Conservation (phyloP, 176 grass and related monocot genomes). For the Aegilops speltoides region DNA sequence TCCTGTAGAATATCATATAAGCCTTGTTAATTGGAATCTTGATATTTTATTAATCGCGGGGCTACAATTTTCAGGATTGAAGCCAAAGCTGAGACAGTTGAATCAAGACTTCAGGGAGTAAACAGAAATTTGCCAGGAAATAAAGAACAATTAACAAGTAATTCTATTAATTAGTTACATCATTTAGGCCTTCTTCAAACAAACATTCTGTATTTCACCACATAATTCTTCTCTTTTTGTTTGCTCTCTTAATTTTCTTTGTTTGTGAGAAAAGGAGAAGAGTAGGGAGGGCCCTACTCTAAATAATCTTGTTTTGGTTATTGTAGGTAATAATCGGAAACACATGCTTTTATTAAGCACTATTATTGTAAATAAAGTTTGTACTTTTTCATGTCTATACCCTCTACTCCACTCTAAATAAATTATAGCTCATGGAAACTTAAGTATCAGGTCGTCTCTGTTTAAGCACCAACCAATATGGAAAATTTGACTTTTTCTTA, state of each 20-base stretch:
- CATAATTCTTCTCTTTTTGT: neutral
- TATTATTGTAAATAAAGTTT: neutral
- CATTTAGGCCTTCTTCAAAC: neutral
- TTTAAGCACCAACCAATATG: neutral
- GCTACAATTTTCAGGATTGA: neutral
- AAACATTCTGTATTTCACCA: neutral
- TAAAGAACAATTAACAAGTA: neutral
- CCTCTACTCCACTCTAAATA: neutral
- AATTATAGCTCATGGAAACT: neutral
- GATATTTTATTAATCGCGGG: neutral
- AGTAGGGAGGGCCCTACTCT: too few species aligned
- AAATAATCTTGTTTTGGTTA: neutral
- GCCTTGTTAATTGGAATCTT: neutral
- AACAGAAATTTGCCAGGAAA: neutral
- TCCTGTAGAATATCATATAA: neutral
- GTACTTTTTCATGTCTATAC: neutral
- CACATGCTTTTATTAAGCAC: neutral
- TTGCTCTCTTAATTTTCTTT: neutral
- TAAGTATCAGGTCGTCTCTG: neutral
- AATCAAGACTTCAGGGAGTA: constrained; percentile 8
- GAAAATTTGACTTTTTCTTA: neutral
- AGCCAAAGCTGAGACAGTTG: neutral
- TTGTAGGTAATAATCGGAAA: neutral
- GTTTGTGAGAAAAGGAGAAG: too few species aligned
- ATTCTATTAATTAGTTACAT: neutral